These are phyloP conservation scores for Hymenoscyphus fraxineus DNA, from an alignment of 2,329 filamentous ascomycete species.

Conservation along the genomic window DNA sequence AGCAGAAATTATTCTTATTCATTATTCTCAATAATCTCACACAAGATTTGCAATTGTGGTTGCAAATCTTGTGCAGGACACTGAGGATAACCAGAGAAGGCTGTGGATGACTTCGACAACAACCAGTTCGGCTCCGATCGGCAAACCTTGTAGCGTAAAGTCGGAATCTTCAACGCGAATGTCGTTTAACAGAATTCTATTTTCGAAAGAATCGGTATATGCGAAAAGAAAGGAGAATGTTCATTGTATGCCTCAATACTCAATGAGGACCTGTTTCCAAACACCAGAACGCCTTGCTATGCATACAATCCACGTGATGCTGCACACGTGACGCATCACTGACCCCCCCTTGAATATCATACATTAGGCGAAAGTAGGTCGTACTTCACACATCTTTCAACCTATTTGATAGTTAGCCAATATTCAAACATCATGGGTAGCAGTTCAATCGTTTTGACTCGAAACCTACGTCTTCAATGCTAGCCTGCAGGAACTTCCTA, in stretches of 20 bases:
- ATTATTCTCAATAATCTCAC: not conserved
- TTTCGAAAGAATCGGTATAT: not conserved
- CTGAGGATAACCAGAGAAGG: not conserved
- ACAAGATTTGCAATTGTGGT: not conserved
- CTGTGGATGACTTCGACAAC: not conserved
- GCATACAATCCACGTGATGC: no score
- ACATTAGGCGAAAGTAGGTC: constrained; percentile 86
- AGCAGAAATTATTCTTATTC: not conserved
- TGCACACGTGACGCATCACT: not conserved
- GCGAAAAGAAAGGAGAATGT: not conserved
- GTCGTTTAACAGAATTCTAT: not conserved
- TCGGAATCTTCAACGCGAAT: not conserved
- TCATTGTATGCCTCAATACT: not conserved
- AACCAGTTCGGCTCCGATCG: not conserved
- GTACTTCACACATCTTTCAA: constrained; percentile 86
- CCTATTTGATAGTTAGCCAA: constrained; percentile 43
- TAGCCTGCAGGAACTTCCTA: constrained; percentile 82
- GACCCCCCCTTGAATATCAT: constrained; percentile 37
- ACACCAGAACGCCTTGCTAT: not conserved
- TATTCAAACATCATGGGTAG: constrained; percentile 4
- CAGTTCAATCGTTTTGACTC: not conserved
- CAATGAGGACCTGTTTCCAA: not conserved
- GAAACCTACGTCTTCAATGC: constrained; percentile 73
- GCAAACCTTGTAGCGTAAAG: not conserved
- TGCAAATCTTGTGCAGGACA: not conserved